Evolutionary conservation across 75 land plant genomes (phyloP), one percentile per base, ranked within the genome.

Genomic region (Pinus taeda): DNA sequence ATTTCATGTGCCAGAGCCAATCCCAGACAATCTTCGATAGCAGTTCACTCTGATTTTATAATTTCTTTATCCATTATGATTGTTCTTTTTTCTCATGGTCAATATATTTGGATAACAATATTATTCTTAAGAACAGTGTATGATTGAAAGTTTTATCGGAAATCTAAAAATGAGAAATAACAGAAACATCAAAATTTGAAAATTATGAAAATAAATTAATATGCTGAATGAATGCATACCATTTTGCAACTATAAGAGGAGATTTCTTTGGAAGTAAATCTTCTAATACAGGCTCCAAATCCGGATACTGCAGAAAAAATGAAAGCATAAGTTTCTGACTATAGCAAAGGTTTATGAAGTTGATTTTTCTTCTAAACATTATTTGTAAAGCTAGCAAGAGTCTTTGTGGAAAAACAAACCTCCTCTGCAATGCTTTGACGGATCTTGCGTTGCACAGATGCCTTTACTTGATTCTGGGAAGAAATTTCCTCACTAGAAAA

Each of bases 381-480:
- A 59, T 21, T 59, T 56, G 21, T 57, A 71, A 59, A 57, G 79
- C 65, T 59, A 79, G 13, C 20, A 29, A 53, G 13, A 24, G 11
- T 8, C 65, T 24, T 14, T 57, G n/a, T 74, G 36, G 64, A 18
- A 49, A 63, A 63, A 78, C 2, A 65, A 65, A 93, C 91, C 91
- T 94, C 95, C 20, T 93, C 98, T 13, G 95, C 95, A 80, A 96
- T 92, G 81, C 90, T 96, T 79, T 94, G 95, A 22, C 99, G 91
- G 62, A 96, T 96, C 78, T 86, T 96, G 45, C 99, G 83, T 66
- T 96, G 99, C 58, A 94, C 99, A 36, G 99, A 96, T 65, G 99
- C 95, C 78, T 96, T 96, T 21, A 96, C 98, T 86, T 96, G 99
- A 81, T 96, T 96, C 72, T 96, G 99, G 11, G 87, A 81, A 22